These are phyloP conservation scores for Brassica napus DNA, from an alignment of 345 rosid genomes.

Conservation along the genomic window DNA sequence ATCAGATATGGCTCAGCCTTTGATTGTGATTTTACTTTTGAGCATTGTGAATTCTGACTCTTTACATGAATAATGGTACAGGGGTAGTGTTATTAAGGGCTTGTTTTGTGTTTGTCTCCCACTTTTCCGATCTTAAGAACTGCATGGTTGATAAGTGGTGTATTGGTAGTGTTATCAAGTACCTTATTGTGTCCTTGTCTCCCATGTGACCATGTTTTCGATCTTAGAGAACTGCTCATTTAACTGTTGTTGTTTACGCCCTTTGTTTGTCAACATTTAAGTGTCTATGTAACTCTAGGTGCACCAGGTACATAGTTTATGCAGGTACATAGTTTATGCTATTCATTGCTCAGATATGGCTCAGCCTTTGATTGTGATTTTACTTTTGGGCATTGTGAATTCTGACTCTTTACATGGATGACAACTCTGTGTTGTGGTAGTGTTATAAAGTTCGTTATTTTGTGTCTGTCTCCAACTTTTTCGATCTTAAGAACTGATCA, in stretches of 20 bases:
- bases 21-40: background rate
- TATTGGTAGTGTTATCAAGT: too few species aligned
- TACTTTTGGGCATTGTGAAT: background rate
- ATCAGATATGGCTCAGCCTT: slow-evolving; percentile 8
- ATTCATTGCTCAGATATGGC: background rate
- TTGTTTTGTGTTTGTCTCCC: background rate
- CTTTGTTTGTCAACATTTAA: background rate
- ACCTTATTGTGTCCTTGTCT: too few species aligned
- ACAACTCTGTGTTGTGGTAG: background rate
- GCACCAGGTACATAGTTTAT: background rate
- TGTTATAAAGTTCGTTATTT: background rate
- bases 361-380: slow-evolving; percentile 4
- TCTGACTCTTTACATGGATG: background rate
- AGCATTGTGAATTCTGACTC: slow-evolving; percentile 10
- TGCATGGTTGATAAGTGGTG: background rate
- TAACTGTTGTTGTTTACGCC: background rate
- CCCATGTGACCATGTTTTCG: background rate
- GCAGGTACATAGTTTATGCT: slow-evolving; percentile 1
- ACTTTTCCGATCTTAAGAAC: background rate
- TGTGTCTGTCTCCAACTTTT: background rate
- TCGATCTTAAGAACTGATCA: slow-evolving; percentile 16
- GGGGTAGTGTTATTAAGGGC: background rate
- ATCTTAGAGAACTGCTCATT: background rate
- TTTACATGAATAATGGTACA: background rate
- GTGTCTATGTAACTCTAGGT: background rate